These are phyloP conservation scores for Russula earlei DNA, from an alignment of 768 basidiomycete species.

Conservation along the genomic window DNA sequence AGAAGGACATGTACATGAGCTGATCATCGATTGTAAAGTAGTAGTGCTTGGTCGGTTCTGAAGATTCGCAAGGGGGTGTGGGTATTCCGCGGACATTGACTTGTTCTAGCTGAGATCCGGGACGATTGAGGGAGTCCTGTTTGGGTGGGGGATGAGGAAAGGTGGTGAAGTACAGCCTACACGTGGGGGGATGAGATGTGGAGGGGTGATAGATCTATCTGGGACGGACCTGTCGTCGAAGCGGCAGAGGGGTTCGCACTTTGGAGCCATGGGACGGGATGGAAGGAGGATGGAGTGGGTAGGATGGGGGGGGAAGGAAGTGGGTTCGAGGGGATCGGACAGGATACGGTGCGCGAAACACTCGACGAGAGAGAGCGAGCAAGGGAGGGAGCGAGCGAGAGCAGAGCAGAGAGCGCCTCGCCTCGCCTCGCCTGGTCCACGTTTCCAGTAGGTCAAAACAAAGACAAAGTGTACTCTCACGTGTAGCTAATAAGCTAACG, in stretches of 20 bases:
- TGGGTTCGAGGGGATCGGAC: background rate
- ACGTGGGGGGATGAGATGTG: conserved; percentile 3
- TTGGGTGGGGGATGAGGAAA: conserved; percentile 68
- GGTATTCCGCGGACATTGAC: conserved; percentile 55
- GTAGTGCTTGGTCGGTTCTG: conserved; percentile 73
- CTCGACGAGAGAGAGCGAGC: too few relatives aligned
- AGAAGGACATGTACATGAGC: conserved; percentile 86
- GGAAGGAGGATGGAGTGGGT: background rate
- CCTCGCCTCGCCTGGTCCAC: too few relatives aligned
- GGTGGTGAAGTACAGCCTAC: conserved; percentile 77
- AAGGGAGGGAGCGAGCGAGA: too few relatives aligned
- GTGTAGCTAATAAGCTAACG: background rate
- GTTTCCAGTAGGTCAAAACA: too few relatives aligned
- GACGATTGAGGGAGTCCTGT: conserved; percentile 54
- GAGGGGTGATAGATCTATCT: background rate
- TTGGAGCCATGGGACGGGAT: conserved; percentile 28
- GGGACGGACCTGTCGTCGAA: conserved; percentile 62
- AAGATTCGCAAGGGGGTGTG: conserved; percentile 52
- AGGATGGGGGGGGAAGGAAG: background rate
- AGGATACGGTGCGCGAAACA: too few relatives aligned
- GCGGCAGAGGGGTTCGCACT: conserved; percentile 70
- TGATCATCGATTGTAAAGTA: conserved; percentile 93
- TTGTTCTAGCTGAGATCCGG: conserved; percentile 42
- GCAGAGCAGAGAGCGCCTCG: too few relatives aligned
- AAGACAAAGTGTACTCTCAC: conserved; percentile 12